Base-by-base conservation (phyloP, 352 stramenopile genomes). In the Globisporangium sylvaticum region DNA sequence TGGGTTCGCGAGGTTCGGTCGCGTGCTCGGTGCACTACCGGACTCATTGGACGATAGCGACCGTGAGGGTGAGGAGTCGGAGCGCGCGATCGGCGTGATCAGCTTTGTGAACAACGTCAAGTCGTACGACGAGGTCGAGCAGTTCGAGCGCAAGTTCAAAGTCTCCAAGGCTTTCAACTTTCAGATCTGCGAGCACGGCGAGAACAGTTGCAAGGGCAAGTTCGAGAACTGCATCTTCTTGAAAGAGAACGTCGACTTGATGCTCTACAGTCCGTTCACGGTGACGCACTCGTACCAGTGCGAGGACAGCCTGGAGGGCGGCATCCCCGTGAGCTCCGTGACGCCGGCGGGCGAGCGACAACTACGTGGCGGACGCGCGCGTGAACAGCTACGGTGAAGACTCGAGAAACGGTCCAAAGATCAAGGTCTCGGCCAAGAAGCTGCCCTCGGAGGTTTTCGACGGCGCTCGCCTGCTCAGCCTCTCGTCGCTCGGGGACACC, bases 191-290 rank as follows among this genome's bases (percentile, higher is more conserved):
- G 65, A 67, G 1, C 15, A 12, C 1, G 64, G 70, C 24, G 32
- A 58, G n/a, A 72, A 71, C 46, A 68, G 55, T 32, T 10, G 56
- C n/a, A 15, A n/a, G 29, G 62, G 58, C 5, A 48, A 56, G 5
- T 83, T 76, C 58, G 63, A 78, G 48, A 78, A 87, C 52, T 79
- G 70, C 64, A 70, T 88, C 60, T 27, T 76, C 18, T 53, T 90
- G 9, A 24, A 64, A 10, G 64, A 84, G 10, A 65, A 44, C 3
- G 74, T 76, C 0, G 76, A 89, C 12, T 29, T 91, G 56, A 84
- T 82, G 65, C 73, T 86, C 72, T 90, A 88, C 74, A 89, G 83
- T 27, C 81, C 81, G 32, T 88, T 89, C 69, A 76, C 69, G 1
- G 68, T 83, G 22, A 74, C 71, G 9, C 74, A 80, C 0, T 73